Conservation (phyloP, 129 eudicot genomes). For the Pseudognaphalium luteoalbum region DNA sequence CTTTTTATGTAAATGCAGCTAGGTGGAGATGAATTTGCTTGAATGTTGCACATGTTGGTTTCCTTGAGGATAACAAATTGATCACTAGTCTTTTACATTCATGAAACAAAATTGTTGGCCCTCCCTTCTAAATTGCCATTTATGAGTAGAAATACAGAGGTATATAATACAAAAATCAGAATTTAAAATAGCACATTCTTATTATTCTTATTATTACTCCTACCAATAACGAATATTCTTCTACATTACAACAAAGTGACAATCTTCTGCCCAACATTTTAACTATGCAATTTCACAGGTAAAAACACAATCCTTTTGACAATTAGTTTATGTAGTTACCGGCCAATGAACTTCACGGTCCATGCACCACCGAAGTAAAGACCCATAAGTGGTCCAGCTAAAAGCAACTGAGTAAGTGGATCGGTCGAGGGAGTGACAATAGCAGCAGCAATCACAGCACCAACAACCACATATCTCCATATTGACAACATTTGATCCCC, state of each 20-base stretch:
- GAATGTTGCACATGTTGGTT: not conserved
- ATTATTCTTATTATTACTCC: too few relatives aligned
- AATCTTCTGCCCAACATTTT: not conserved
- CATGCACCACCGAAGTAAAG: conserved; percentile 95
- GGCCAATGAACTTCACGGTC: conserved; percentile 74
- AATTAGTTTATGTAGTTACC: conserved; percentile 27
- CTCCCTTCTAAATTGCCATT: not conserved
- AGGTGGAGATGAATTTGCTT: not conserved
- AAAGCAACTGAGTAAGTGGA: conserved; percentile 89
- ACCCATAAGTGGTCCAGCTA: conserved; percentile 93
- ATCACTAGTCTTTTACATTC: not conserved
- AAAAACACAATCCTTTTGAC: not conserved
- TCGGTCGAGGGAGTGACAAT: conserved; percentile 94
- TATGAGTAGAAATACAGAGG: not conserved
- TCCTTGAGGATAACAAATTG: not conserved
- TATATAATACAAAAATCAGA: not conserved
- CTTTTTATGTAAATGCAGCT: not conserved
- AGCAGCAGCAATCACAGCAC: conserved; percentile 92
- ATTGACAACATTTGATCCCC: conserved; percentile 95
- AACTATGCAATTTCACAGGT: not conserved
- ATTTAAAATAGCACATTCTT: not conserved
- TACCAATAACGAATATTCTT: conserved; percentile 8
- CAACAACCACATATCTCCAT: conserved; percentile 98
- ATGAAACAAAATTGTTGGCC: not conserved
- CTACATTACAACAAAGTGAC: conserved; percentile 16